These are phyloP conservation scores for Terana coerulea DNA, from an alignment of 768 basidiomycete genomes.

Conservation along the genomic window DNA sequence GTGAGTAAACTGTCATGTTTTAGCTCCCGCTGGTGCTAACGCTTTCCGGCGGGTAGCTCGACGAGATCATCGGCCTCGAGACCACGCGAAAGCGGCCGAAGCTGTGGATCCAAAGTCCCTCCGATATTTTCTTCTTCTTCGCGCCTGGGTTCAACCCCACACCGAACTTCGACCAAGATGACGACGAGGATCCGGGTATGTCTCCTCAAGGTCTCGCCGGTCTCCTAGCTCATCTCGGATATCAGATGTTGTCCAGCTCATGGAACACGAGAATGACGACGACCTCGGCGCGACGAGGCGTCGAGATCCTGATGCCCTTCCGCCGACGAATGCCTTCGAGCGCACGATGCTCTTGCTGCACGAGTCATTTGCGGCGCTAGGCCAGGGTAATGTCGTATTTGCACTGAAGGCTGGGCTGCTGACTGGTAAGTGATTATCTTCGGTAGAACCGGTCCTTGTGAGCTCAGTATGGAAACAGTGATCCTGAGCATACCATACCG, in stretches of 20 bases:
- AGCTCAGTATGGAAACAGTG: conserved; percentile 31
- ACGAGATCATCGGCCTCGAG: conserved; percentile 55
- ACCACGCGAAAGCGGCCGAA: conserved; percentile 34
- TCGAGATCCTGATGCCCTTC: conserved; percentile 73
- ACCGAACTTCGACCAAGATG: conserved; percentile 41
- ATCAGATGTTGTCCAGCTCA: conserved; percentile 58
- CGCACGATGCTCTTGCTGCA: conserved; percentile 44
- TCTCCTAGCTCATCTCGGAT: too few species aligned
- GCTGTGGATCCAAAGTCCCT: conserved; percentile 55
- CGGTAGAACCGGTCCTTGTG: neutral
- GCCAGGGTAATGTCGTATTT: conserved; percentile 59
- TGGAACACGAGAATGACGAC: conserved; percentile 35
- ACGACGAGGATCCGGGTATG: conserved; percentile 67
- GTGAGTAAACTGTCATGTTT: conserved; percentile 26
- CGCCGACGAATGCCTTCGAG: conserved; percentile 61
- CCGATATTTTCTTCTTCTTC: conserved; percentile 34
- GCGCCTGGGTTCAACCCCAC: conserved; percentile 40
- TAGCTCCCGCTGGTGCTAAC: neutral
- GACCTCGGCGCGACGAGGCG: conserved; percentile 56
- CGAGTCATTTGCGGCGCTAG: conserved; percentile 34
- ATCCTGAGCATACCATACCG: conserved; percentile 59
- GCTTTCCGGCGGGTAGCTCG: conserved; percentile 38
- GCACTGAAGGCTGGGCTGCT: conserved; percentile 69
- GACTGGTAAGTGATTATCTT: conserved; percentile 38
- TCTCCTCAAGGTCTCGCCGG: too few species aligned